These are phyloP conservation scores for Trichoderma endophyticum DNA, from an alignment of 2,329 filamentous ascomycete species.

Conservation along the genomic window DNA sequence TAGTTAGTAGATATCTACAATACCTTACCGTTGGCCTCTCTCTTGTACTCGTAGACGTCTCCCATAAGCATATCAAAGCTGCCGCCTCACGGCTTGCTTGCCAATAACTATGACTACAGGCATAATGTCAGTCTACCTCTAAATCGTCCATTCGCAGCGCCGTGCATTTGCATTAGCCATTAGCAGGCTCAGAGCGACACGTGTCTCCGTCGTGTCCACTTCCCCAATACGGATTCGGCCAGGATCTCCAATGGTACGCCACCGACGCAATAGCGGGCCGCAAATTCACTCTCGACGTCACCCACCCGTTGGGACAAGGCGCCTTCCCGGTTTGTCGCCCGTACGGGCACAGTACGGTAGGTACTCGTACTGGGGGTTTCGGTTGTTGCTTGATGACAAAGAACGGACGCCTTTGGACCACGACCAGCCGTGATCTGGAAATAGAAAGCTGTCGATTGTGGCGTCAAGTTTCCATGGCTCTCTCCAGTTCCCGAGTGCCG, in stretches of 20 bases:
- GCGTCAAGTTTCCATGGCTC: not conserved
- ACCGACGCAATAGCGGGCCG: slow-evolving; percentile 27
- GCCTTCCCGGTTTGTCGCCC: not conserved
- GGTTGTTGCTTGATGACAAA: not conserved
- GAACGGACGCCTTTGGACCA: not conserved
- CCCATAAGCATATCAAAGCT: not conserved
- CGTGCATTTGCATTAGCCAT: slow-evolving; percentile 14
- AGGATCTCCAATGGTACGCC: slow-evolving; percentile 30
- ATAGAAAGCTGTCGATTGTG: not conserved
- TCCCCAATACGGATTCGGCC: slow-evolving; percentile 31
- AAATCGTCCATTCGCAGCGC: slow-evolving; percentile 11
- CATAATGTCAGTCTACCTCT: not conserved
- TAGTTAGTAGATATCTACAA: too few species aligned
- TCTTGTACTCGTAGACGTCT: not conserved
- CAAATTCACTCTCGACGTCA: slow-evolving; percentile 16
- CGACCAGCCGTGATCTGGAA: not conserved
- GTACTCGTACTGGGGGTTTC: not conserved
- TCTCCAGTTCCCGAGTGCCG: not conserved
- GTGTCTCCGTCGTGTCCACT: slow-evolving; percentile 24
- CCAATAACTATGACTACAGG: not conserved
- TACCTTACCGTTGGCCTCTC: not conserved
- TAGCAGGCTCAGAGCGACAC: slow-evolving; percentile 23
- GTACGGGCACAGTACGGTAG: not conserved
- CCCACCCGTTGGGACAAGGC: not conserved
- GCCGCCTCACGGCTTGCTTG: not conserved